phyloP scores from a whole-genome alignment of 2,329 filamentous ascomycete species.

The Cercospora sp. region DNA sequence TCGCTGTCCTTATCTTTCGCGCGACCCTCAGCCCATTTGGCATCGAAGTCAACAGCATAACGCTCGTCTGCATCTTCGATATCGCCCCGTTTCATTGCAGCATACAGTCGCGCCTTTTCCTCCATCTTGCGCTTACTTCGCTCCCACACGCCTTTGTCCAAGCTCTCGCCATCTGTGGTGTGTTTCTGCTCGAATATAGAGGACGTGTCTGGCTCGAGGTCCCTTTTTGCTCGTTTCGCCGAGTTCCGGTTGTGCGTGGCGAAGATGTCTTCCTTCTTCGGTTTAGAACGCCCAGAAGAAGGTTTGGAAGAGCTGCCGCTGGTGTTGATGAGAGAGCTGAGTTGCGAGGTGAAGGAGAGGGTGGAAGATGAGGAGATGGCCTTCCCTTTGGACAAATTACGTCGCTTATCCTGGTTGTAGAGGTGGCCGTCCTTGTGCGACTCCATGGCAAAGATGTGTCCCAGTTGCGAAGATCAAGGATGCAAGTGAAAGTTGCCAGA shows the following conservation, averaged over 20 bases:
- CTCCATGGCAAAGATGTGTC: conserved; percentile 16
- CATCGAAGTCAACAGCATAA: conserved; percentile 84
- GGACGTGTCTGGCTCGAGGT: conserved; percentile 56
- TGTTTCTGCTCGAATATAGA: conserved; percentile 63
- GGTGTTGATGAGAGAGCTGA: conserved; percentile 73
- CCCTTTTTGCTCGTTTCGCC: conserved; percentile 63
- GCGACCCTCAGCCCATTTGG: conserved; percentile 78
- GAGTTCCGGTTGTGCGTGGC: conserved; percentile 62
- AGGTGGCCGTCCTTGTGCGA: conserved; percentile 25
- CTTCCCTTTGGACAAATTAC: conserved; percentile 60
- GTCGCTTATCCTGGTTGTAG: conserved; percentile 41
- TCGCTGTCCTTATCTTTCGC: conserved; percentile 48
- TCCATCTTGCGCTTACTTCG: conserved; percentile 80
- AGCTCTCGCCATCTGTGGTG: conserved; percentile 60
- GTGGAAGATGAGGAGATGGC: conserved; percentile 69
- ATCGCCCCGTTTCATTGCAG: conserved; percentile 87
- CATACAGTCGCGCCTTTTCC: conserved; percentile 84
- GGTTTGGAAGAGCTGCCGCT: conserved; percentile 42
- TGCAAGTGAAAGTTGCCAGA: neutral
- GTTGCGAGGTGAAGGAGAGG: conserved; percentile 83
- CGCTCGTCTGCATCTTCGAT: conserved; percentile 63
- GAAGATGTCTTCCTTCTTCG: conserved; percentile 71
- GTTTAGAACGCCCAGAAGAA: conserved; percentile 52
- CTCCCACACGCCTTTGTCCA: conserved; percentile 60
- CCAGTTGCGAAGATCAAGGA: neutral